Evolutionary conservation across 768 basidiomycete genomes (phyloP).

Genomic region (Gloeostereum incarnatum): DNA sequence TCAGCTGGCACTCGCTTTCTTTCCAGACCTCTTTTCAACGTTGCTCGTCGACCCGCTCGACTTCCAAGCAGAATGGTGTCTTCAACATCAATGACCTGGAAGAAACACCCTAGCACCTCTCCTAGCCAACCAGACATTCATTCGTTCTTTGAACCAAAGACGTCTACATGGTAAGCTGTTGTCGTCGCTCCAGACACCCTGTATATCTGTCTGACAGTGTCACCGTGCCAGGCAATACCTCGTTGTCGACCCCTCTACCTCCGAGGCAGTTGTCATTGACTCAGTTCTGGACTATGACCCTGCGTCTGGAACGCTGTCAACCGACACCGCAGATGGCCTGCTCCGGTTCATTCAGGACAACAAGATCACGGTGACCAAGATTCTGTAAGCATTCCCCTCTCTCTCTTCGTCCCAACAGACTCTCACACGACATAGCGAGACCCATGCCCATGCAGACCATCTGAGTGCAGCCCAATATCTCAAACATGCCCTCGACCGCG

Average conservation of each 20-base stretch:
- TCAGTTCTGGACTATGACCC: slow-evolving; percentile 25
- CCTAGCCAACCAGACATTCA: slow-evolving; percentile 10
- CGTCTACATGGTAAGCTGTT: slow-evolving; percentile 12
- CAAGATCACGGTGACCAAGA: slow-evolving; percentile 18
- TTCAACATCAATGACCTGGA: slow-evolving; percentile 2
- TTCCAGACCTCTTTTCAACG: no score
- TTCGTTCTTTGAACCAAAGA: slow-evolving; percentile 15
- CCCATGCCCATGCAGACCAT: slow-evolving; percentile 30
- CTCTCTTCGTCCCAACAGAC: not conserved
- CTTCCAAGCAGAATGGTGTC: no score
- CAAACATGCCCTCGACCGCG: slow-evolving; percentile 17
- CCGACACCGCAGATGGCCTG: slow-evolving; percentile 21
- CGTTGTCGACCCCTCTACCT: slow-evolving; percentile 44
- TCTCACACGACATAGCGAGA: slow-evolving; percentile 15
- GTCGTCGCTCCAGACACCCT: not conserved
- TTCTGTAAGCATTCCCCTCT: slow-evolving; percentile 17
- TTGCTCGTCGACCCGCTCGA: no score
- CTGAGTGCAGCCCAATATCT: slow-evolving; percentile 25
- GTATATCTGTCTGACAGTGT: not conserved
- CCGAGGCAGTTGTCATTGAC: slow-evolving; percentile 29
- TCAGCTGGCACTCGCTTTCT: no score
- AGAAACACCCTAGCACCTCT: slow-evolving; percentile 10
- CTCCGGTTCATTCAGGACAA: slow-evolving; percentile 19
- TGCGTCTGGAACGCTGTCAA: slow-evolving; percentile 18
- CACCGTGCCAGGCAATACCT: slow-evolving; percentile 35